These are phyloP conservation scores for Nyssa sinensis DNA, from an alignment of 148 eudicot genomes.

Conservation along the genomic window DNA sequence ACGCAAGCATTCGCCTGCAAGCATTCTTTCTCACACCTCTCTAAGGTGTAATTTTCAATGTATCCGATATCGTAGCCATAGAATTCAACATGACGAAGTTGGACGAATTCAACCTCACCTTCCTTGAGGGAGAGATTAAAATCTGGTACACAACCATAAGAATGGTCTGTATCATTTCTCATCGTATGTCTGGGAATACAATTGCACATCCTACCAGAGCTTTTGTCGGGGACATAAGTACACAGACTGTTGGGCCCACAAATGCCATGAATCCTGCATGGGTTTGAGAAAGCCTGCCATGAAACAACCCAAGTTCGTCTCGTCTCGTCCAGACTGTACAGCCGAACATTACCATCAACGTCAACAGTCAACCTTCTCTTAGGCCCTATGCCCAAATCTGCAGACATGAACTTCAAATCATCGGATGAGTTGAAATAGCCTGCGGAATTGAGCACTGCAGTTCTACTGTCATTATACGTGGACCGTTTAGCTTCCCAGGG, in stretches of 20 bases:
- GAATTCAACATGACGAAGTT: constrained; percentile 17
- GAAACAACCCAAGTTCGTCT: constrained; percentile 1
- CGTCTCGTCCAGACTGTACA: constrained; percentile 13
- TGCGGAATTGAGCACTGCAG: not conserved
- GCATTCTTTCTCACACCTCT: constrained; percentile 16
- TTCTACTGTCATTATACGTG: constrained; percentile 9
- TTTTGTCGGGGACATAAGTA: not conserved
- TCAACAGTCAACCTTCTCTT: constrained; percentile 19
- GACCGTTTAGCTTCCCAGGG: constrained; percentile 10
- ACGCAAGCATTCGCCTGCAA: constrained; percentile 10
- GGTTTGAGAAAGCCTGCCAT: not conserved
- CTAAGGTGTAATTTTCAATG: not conserved
- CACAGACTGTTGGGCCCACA: constrained; percentile 22
- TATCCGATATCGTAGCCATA: constrained; percentile 12
- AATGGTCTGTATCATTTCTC: constrained; percentile 18
- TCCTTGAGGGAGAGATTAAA: not conserved
- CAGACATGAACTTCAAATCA: not conserved
- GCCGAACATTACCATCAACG: constrained; percentile 14
- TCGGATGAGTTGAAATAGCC: constrained; percentile 23
- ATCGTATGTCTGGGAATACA: constrained; percentile 17
- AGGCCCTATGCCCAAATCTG: constrained; percentile 16
- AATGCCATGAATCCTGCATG: constrained; percentile 3
- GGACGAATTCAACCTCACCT: not conserved
- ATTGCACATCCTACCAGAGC: constrained; percentile 15
- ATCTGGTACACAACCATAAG: constrained; percentile 15